Conservation (phyloP, 805 yeast species). For the Blastobotrys mokoenaii region DNA sequence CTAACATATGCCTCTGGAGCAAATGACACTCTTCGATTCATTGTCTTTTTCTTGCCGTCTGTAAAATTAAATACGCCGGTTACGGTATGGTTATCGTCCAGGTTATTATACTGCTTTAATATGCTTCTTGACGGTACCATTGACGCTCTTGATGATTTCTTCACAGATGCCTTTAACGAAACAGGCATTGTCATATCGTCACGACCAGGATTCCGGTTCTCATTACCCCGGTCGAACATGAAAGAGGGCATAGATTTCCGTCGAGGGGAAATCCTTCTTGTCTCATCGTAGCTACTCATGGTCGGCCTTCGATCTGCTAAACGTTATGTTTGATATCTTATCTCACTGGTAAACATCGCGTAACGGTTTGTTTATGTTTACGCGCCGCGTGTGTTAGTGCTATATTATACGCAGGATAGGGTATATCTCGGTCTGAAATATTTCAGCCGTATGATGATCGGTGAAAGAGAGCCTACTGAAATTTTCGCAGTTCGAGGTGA, state of each 20-base stretch:
- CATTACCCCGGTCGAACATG: constrained; percentile 71
- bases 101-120: constrained; percentile 24
- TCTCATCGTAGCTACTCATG: background rate
- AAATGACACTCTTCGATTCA: constrained; percentile 58
- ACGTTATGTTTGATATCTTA: background rate
- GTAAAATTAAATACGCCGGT: constrained; percentile 30
- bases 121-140: constrained; percentile 34
- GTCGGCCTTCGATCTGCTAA: background rate
- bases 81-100: constrained; percentile 28
- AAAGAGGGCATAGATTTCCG: constrained; percentile 61
- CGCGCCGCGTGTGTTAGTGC: no score
- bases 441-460: background rate
- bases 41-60: constrained; percentile 13
- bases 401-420: no score
- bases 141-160: constrained; percentile 23
- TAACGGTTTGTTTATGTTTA: constrained; percentile 5
- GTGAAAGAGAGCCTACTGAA: background rate
- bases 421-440: no score
- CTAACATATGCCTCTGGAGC: constrained; percentile 45
- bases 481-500: background rate
- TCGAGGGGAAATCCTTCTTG: constrained; percentile 33
- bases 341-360: background rate
- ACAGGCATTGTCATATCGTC: constrained; percentile 1
- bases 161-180: background rate
- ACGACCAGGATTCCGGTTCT: constrained; percentile 28